Evolutionary conservation across 78 protist genomes (phyloP), one percentile per base, ranked within the genome.

Genomic region (Pigoraptor vietnamica): DNA sequence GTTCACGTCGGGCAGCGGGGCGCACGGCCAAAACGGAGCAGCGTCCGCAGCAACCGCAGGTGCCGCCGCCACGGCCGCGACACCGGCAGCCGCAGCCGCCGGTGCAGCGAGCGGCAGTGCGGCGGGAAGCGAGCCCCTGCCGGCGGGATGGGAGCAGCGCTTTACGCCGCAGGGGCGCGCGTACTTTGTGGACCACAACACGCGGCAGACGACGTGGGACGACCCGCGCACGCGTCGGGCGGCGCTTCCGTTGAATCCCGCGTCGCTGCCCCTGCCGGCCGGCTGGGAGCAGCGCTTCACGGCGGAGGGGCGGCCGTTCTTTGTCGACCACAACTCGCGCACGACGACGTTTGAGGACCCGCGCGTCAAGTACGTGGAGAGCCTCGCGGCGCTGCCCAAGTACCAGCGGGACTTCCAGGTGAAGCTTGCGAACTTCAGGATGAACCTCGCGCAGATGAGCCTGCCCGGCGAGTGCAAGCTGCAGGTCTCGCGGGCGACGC

Each of bases 141-240:
- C 89, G 0, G 29, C 67, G 2, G 90, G 90, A 24, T 95, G 94
- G 94, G 95, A 95, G 86, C 36, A 84, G 93, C 89, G 89, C n/a
- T 0, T 2, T 1, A 93, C 93, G 37, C 93, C 94, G 36, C 86
- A 92, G 35, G 97, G 97, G 29, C 86, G 90, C 1, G 95, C 89
- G 88, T 95, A 90, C 86, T 95, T 33, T 55, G 93, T 95, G 88
- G 92, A 95, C 92, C 97, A 95, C 95, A 91, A 36, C 33, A 81
- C 91, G 24, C 55, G 91, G 23, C 23, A 2, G 29, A 95, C 95
- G 37, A n/a, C 87, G 84, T 93, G 95, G 96, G 89, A 37, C 1
- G 93, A 93, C 36, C 94, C 90, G 36, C 90, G 90, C 23, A 23
- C 1, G 39, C 89, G 21, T 23, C 33, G 23, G 21, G 67, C 67